These are phyloP conservation scores for Epichloe aotearoae DNA, from an alignment of 2,329 filamentous ascomycete genomes.

Conservation along the genomic window DNA sequence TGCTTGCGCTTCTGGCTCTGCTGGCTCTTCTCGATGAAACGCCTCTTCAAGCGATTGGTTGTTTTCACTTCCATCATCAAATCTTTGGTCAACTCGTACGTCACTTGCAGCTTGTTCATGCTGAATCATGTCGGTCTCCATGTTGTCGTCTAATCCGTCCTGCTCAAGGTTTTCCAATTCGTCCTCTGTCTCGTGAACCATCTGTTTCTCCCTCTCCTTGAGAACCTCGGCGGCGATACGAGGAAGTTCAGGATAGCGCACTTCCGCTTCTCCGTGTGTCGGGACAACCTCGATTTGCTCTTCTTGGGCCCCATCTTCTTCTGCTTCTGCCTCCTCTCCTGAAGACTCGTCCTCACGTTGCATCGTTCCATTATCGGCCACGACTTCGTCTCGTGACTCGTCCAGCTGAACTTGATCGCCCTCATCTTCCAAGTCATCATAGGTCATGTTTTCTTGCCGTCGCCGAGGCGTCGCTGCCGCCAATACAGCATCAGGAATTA, in stretches of 20 bases:
- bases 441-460: conserved; percentile 3
- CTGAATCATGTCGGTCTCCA: too few relatives aligned
- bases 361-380: neutral
- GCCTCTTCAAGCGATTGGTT: neutral
- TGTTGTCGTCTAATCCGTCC: neutral
- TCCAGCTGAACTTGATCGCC: neutral
- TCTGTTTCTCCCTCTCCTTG: neutral
- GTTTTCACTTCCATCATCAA: neutral
- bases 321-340: neutral
- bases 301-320: neutral
- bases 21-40: neutral
- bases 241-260: neutral
- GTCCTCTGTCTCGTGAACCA: neutral
- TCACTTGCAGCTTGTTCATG: neutral
- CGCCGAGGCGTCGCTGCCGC: conserved; percentile 33
- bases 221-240: neutral
- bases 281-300: neutral
- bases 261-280: neutral
- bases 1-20: neutral
- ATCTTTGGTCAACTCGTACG: neutral
- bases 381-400: neutral
- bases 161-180: neutral
- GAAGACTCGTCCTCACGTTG: neutral
- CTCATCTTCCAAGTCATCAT: conserved; percentile 6
- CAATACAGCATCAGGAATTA: conserved; percentile 38